Percentiles rank a stretch among this genome's conserved stretches.
These are phyloP conservation scores for Thermothielavioides terrestris DNA, from an alignment of 495 filamentous ascomycete species.

Conservation along the genomic window DNA sequence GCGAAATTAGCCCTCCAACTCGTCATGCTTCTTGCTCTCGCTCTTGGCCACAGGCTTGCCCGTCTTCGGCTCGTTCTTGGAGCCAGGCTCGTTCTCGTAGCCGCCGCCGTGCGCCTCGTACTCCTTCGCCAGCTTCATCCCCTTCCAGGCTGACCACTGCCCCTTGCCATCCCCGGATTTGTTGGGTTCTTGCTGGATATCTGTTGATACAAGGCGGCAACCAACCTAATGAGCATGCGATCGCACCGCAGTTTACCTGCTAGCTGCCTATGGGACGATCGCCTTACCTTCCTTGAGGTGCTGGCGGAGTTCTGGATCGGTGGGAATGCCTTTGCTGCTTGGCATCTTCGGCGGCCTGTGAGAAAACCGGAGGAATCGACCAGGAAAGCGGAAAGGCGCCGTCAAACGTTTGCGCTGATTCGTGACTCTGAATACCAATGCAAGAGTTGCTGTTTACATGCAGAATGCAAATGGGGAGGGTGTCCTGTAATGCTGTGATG, in stretches of 20 bases:
- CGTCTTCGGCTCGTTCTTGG: slow-evolving; percentile 44
- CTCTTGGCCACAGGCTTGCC: slow-evolving; percentile 38
- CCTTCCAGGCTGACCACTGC: slow-evolving; percentile 52
- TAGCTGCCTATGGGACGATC: too few species aligned
- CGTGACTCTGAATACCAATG: too few species aligned
- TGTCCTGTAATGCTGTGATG: too few species aligned
- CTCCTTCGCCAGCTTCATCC: slow-evolving; percentile 45
- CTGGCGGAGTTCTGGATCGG: background rate
- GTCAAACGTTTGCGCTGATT: too few species aligned
- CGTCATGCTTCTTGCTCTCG: slow-evolving; percentile 17
- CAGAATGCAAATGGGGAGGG: too few species aligned
- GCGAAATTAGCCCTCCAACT: slow-evolving; percentile 8
- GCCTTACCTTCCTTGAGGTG: background rate
- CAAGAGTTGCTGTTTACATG: too few species aligned
- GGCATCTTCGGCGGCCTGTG: too few species aligned
- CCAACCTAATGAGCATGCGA: background rate
- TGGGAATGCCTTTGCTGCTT: background rate
- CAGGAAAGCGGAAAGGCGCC: too few species aligned
- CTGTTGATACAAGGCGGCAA: background rate
- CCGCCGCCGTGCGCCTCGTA: slow-evolving; percentile 45
- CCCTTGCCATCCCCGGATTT: slow-evolving; percentile 48
- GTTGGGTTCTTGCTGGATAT: slow-evolving; percentile 45
- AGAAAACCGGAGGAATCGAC: too few species aligned
- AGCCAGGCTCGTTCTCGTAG: slow-evolving; percentile 45
- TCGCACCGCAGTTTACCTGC: background rate